phyloP scores from a whole-genome alignment of 2,329 filamentous ascomycete genomes.

The Thelonectria rubi region DNA sequence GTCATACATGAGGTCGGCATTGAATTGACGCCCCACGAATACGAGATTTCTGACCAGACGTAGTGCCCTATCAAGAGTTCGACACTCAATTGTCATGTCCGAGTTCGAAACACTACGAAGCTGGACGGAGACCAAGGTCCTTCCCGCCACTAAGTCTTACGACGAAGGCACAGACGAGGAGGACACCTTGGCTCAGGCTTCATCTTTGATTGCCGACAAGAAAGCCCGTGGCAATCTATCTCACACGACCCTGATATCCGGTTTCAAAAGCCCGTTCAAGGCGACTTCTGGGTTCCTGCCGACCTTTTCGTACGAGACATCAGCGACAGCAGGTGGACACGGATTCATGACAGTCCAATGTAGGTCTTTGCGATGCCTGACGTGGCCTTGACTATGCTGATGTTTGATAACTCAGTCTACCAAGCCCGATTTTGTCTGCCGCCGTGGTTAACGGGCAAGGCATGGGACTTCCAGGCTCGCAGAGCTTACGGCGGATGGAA shows the following conservation, averaged over 20 bases:
- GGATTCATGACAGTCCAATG: background rate
- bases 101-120: slow-evolving; percentile 2
- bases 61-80: slow-evolving; percentile 23
- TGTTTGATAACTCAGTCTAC: background rate
- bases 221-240: background rate
- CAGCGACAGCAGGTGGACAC: background rate
- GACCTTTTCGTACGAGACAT: background rate
- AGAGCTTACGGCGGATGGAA: slow-evolving; percentile 24
- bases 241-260: background rate
- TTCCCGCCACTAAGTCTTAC: too few relatives aligned
- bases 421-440: slow-evolving; percentile 17
- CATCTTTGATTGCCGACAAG: background rate
- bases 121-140: background rate
- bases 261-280: background rate
- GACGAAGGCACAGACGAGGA: background rate
- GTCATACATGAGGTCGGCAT: slow-evolving; percentile 22
- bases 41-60: background rate
- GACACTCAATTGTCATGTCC: slow-evolving; percentile 10
- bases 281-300: background rate
- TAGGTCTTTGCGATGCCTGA: background rate
- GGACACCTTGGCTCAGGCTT: background rate
- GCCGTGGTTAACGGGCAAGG: background rate
- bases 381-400: background rate
- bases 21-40: too few relatives aligned
- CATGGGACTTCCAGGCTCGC: slow-evolving; percentile 23